These are phyloP conservation scores for Forsythia viridissima DNA, from an alignment of 257 asterid species.

Conservation along the genomic window DNA sequence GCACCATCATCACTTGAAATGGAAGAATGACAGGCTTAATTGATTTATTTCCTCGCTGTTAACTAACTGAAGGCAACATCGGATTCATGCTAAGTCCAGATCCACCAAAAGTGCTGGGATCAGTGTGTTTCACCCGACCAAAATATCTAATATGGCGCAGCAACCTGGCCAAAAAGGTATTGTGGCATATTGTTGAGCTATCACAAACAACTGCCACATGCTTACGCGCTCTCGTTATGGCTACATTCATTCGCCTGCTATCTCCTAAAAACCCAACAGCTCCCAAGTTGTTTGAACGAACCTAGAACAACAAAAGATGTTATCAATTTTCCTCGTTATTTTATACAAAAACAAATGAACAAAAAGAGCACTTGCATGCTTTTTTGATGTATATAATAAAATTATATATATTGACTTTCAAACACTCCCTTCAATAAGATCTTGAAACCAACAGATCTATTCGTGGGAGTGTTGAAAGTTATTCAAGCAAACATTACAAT, in stretches of 20 bases:
- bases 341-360: neutral
- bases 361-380: neutral
- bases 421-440: neutral
- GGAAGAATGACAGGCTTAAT: neutral
- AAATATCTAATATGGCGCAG: constrained; percentile 82
- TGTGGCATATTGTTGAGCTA: constrained; percentile 96
- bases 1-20: neutral
- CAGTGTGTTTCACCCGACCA: constrained; percentile 84
- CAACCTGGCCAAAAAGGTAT: constrained; percentile 89
- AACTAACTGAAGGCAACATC: constrained; percentile 70
- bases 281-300: constrained; percentile 92
- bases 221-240: constrained; percentile 92
- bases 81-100: constrained; percentile 86
- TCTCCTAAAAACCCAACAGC: constrained; percentile 99
- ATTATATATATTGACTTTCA: neutral
- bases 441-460: neutral
- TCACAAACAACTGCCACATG: constrained; percentile 89
- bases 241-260: constrained; percentile 93
- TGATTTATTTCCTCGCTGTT: constrained; percentile 6
- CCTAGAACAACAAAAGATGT: constrained; percentile 41
- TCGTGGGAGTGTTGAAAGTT: neutral
- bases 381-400: neutral
- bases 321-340: too few relatives aligned
- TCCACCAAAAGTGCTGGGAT: constrained; percentile 82
- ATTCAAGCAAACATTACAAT: neutral